Conservation (phyloP, 2,329 filamentous ascomycete species). For the Ascosphaera apis region DNA sequence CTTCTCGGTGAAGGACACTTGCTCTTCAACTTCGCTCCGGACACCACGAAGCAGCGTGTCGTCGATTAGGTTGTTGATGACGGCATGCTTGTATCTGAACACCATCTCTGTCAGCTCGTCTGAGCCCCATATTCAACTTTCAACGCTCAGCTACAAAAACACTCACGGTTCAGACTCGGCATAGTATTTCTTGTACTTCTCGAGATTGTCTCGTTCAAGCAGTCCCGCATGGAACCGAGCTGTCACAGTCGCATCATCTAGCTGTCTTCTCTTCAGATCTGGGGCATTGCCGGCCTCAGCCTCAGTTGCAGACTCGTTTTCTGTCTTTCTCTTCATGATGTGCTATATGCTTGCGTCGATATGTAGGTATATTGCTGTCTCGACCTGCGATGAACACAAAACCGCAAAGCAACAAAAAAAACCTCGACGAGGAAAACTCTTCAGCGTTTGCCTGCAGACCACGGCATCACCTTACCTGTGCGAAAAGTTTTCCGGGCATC, state of each 20-base stretch:
- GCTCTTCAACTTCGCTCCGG: conserved; percentile 66
- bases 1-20: conserved; percentile 90
- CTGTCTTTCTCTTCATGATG: conserved; percentile 23
- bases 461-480: neutral
- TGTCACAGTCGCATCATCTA: conserved; percentile 16
- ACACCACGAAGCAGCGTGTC: conserved; percentile 64
- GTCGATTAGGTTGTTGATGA: conserved; percentile 63
- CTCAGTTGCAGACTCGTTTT: conserved; percentile 5
- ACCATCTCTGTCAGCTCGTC: conserved; percentile 1
- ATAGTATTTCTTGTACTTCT: conserved; percentile 22
- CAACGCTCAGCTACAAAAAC: too few species aligned
- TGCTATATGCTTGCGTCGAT: neutral
- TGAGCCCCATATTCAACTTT: neutral
- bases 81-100: conserved; percentile 63
- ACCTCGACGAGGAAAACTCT: too few species aligned
- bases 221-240: conserved; percentile 22
- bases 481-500: neutral
- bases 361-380: neutral
- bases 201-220: conserved; percentile 17
- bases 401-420: too few species aligned
- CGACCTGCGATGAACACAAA: neutral
- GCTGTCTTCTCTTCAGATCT: conserved; percentile 16
- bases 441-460: neutral
- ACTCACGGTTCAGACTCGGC: conserved; percentile 20
- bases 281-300: conserved; percentile 12